Evolutionary conservation across 2,329 filamentous ascomycete genomes (phyloP).

Genomic region (Xylaria polymorpha): DNA sequence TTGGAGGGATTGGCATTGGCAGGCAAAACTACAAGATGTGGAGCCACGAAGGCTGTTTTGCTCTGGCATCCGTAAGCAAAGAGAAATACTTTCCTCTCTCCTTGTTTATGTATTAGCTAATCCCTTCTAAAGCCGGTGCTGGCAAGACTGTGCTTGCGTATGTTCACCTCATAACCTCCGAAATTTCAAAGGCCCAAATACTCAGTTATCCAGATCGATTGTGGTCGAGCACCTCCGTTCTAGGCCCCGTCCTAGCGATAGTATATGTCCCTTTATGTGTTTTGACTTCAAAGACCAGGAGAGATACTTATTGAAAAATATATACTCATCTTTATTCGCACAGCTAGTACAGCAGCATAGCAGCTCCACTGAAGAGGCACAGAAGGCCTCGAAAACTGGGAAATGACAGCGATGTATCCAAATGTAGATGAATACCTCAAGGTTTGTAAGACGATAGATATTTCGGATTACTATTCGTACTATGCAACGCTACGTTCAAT

Average conservation of each 20-base stretch:
- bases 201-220: slow-evolving; percentile 19
- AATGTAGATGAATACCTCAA: slow-evolving; percentile 6
- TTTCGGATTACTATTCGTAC: background rate
- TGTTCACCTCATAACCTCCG: slow-evolving; percentile 3
- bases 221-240: slow-evolving; percentile 21
- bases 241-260: background rate
- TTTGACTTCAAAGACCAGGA: slow-evolving; percentile 20
- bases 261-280: slow-evolving; percentile 24
- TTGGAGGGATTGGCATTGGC: slow-evolving; percentile 21
- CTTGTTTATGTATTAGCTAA: background rate
- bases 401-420: background rate
- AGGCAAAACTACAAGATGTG: slow-evolving; percentile 2
- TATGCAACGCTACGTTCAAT: background rate
- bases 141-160: slow-evolving; percentile 31
- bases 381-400: slow-evolving; percentile 13
- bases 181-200: background rate
- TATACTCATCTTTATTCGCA: slow-evolving; percentile 16
- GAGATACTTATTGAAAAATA: slow-evolving; percentile 2
- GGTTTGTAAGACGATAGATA: slow-evolving; percentile 9
- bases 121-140: slow-evolving; percentile 14
- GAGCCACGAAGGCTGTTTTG: slow-evolving; percentile 19
- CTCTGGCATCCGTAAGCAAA: slow-evolving; percentile 25
- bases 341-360: slow-evolving; percentile 16
- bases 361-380: slow-evolving; percentile 16
- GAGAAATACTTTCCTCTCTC: background rate